These are phyloP conservation scores for Nakataea oryzae DNA, from an alignment of 2,329 filamentous ascomycete species.

Conservation along the genomic window DNA sequence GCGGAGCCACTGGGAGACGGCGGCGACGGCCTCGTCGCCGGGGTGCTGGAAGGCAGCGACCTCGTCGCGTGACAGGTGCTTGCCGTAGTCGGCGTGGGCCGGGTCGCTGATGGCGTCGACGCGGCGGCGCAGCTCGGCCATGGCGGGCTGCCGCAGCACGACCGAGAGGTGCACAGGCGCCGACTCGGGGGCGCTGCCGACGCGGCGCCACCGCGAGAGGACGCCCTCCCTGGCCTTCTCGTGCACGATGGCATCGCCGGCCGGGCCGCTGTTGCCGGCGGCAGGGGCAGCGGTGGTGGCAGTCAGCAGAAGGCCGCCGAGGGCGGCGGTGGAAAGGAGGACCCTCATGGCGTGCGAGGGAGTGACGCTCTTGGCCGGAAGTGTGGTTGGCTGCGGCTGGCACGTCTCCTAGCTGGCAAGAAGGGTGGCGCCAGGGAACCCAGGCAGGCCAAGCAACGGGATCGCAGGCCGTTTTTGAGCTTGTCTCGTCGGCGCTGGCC, in stretches of 20 bases:
- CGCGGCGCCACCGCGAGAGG: neutral
- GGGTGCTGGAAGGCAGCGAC: constrained; percentile 44
- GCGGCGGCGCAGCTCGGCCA: neutral
- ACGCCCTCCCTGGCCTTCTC: neutral
- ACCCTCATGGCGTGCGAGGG: too few species aligned
- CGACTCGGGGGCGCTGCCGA: neutral
- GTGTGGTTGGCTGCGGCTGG: too few species aligned
- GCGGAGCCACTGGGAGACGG: constrained; percentile 44
- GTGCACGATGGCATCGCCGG: neutral
- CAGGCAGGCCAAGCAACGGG: too few species aligned
- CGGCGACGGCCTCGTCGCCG: constrained; percentile 30
- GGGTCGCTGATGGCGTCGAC: constrained; percentile 1
- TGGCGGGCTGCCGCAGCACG: neutral
- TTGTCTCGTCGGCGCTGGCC: too few species aligned
- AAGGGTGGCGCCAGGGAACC: too few species aligned
- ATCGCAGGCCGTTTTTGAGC: too few species aligned
- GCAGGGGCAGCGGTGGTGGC: too few species aligned
- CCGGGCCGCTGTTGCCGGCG: too few species aligned
- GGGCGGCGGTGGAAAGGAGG: too few species aligned
- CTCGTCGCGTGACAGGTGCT: constrained; percentile 49
- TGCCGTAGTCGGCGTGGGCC: constrained; percentile 43
- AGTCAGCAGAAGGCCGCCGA: too few species aligned
- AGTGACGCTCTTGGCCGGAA: too few species aligned
- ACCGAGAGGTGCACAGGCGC: neutral
- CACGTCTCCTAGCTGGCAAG: too few species aligned